These are phyloP conservation scores for Rhodamnia rubescens DNA, from an alignment of 345 rosid genomes.

Conservation along the genomic window DNA sequence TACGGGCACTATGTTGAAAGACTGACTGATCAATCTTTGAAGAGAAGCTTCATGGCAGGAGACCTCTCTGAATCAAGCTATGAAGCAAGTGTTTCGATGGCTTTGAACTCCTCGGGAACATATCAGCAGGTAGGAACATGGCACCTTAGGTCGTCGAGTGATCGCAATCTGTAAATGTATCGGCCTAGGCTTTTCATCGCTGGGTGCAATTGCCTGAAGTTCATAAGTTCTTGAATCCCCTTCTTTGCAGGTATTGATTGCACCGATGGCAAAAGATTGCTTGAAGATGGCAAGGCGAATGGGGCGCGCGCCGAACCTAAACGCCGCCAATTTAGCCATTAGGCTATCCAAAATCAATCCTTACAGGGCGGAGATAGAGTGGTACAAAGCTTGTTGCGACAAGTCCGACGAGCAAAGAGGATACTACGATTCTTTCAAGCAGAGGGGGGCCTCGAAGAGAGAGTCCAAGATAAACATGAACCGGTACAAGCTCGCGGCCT, in stretches of 20 bases:
- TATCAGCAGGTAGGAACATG: conserved; percentile 12
- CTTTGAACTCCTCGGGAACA: conserved; percentile 54
- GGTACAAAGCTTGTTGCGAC: conserved; percentile 8
- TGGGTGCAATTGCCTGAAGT: fast-evolving
- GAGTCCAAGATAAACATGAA: conserved; percentile 48
- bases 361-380: conserved; percentile 10
- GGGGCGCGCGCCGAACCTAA: not conserved
- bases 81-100: conserved; percentile 53
- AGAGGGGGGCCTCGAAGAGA: conserved; percentile 22
- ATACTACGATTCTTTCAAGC: conserved; percentile 65
- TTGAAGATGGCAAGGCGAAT: not conserved
- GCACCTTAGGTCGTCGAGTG: not conserved
- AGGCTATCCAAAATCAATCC: conserved; percentile 1
- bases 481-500: conserved; percentile 44
- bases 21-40: conserved; percentile 27
- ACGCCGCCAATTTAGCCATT: conserved; percentile 4
- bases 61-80: conserved; percentile 45
- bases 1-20: conserved; percentile 44
- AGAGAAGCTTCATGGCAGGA: conserved; percentile 20
- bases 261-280: not conserved
- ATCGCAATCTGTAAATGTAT: not conserved
- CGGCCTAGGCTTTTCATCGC: not conserved
- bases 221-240: not conserved
- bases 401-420: not conserved
- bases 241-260: not conserved